These are phyloP conservation scores for Elongisporangium anandrum DNA, from an alignment of 352 stramenopile genomes.

Conservation along the genomic window DNA sequence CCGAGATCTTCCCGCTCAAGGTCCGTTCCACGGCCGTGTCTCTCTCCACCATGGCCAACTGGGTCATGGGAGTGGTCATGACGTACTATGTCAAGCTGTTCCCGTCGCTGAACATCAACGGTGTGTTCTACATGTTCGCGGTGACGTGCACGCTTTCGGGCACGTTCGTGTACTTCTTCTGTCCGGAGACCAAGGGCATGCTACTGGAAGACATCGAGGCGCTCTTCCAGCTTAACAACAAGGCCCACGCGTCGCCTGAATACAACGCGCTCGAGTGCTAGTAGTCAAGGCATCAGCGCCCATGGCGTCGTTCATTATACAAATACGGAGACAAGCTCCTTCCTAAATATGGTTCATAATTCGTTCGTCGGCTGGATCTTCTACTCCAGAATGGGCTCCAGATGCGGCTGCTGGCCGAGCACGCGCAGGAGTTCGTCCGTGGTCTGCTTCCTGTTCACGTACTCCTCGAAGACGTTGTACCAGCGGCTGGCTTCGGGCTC, in stretches of 20 bases:
- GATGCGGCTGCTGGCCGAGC: slow-evolving; percentile 25
- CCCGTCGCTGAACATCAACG: too few species aligned
- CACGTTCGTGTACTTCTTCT: slow-evolving; percentile 20
- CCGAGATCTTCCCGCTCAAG: too few species aligned
- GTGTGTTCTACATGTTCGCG: too few species aligned
- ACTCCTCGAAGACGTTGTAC: slow-evolving; percentile 50
- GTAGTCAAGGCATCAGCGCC: neutral
- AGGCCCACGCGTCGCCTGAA: neutral
- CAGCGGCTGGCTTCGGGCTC: slow-evolving; percentile 47
- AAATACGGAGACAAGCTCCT: neutral
- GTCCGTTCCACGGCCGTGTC: too few species aligned
- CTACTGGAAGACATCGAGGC: slow-evolving; percentile 22
- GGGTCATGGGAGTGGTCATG: too few species aligned
- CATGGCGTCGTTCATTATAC: neutral
- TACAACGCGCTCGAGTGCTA: neutral
- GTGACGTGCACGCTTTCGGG: neutral
- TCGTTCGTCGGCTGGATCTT: slow-evolving; percentile 2
- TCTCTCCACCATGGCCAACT: too few species aligned
- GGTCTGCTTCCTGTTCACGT: slow-evolving; percentile 35
- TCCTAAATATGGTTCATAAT: neutral
- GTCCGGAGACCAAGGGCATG: slow-evolving; percentile 22
- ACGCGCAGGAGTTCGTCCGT: slow-evolving; percentile 43
- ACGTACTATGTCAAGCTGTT: too few species aligned
- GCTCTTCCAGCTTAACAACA: slow-evolving; percentile 4
- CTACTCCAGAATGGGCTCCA: slow-evolving; percentile 31